Percentiles rank a stretch among this genome's conserved stretches.
These are phyloP conservation scores for Suhomyces bolitotheri DNA, from an alignment of 1,139 yeast genomes.

Conservation along the genomic window DNA sequence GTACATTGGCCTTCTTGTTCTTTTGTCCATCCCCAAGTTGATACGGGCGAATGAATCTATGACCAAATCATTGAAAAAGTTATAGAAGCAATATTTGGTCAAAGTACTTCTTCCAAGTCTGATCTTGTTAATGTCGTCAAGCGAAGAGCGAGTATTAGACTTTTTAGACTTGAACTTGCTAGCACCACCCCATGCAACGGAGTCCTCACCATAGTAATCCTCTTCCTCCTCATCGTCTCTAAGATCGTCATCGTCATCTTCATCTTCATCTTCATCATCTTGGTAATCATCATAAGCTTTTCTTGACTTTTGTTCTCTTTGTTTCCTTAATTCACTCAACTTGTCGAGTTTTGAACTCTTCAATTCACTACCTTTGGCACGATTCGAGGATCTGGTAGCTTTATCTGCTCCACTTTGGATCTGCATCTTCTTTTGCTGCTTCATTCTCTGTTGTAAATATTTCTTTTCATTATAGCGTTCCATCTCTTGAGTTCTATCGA, in stretches of 20 bases:
- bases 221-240: constrained; percentile 47
- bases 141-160: constrained; percentile 37
- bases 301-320: constrained; percentile 65
- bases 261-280: constrained; percentile 42
- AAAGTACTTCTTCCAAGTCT: constrained; percentile 77
- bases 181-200: constrained; percentile 55
- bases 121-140: constrained; percentile 66
- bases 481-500: constrained; percentile 90
- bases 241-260: constrained; percentile 37
- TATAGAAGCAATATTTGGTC: constrained; percentile 75
- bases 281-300: constrained; percentile 28
- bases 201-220: constrained; percentile 34
- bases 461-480: constrained; percentile 81
- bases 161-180: constrained; percentile 27
- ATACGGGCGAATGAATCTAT: constrained; percentile 79
- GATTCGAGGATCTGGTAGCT: constrained; percentile 27
- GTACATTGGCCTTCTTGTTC: constrained; percentile 66
- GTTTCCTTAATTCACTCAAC: constrained; percentile 80
- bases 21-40: constrained; percentile 70
- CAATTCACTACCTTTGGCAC: constrained; percentile 24
- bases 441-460: constrained; percentile 78
- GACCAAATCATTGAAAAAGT: constrained; percentile 69
- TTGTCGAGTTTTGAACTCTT: constrained; percentile 48
- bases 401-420: constrained; percentile 35
- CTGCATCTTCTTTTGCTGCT: constrained; percentile 38